Percentiles rank a stretch among this genome's conserved stretches.
Evolutionary conservation across 2,329 filamentous ascomycete species (phyloP).

Genomic region (Alternaria ventricosa): DNA sequence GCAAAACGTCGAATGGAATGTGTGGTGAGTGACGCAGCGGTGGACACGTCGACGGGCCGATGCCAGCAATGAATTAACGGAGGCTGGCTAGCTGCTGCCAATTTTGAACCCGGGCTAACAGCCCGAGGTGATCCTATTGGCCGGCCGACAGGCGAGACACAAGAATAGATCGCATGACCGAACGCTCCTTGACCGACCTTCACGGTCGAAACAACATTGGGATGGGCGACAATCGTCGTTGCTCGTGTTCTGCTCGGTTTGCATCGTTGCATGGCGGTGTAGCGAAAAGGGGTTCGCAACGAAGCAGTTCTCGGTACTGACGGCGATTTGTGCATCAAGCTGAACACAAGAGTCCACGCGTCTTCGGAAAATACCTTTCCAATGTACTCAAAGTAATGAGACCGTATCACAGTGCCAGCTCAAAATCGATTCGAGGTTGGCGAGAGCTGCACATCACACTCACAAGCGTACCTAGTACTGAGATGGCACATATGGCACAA

Average conservation of each 20-base stretch:
- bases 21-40: slow-evolving; percentile 1
- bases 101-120: neutral
- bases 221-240: slow-evolving; percentile 13
- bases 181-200: neutral
- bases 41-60: neutral
- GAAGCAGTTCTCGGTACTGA: neutral
- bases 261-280: neutral
- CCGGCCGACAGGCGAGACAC: neutral
- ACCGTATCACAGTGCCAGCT: neutral
- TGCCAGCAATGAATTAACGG: neutral
- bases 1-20: slow-evolving; percentile 7
- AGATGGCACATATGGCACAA: neutral
- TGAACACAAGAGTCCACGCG: neutral
- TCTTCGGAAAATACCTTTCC: neutral
- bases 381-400: neutral
- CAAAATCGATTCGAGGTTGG: neutral
- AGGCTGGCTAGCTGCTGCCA: slow-evolving; percentile 1
- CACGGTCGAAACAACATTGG: neutral
- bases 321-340: neutral
- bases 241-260: slow-evolving; percentile 6
- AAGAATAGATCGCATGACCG: slow-evolving; percentile 7
- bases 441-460: neutral
- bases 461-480: neutral
- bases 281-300: neutral
- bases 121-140: neutral